Conservation (phyloP, 169 alveolate genomes). For the Perkinsus chesapeaki region DNA sequence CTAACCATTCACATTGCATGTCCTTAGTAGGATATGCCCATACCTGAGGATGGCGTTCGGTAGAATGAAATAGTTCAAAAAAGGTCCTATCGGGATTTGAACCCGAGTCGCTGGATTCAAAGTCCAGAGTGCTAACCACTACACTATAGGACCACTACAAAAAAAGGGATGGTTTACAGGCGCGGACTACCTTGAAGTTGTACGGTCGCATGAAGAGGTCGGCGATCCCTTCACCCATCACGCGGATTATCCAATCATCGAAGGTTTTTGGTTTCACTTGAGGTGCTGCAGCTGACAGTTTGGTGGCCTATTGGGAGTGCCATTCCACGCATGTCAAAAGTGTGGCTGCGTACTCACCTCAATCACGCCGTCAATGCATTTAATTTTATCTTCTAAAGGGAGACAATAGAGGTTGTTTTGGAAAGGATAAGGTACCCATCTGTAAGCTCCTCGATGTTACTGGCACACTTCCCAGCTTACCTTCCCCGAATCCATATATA, state of each 20-base stretch:
- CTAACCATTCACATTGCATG: background rate
- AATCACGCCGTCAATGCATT: constrained; percentile 1
- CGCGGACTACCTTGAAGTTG: constrained; percentile 23
- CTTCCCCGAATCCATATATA: background rate
- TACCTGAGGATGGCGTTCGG: background rate
- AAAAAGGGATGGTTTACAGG: too few relatives aligned
- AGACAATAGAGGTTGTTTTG: constrained; percentile 14
- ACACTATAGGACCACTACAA: background rate
- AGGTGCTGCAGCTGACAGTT: background rate
- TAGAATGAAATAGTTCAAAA: too few relatives aligned
- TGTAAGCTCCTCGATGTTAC: background rate
- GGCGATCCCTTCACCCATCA: constrained; percentile 5
- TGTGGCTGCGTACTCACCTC: background rate
- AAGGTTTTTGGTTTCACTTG: background rate
- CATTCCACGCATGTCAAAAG: background rate
- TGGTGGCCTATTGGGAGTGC: background rate
- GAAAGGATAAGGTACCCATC: constrained; percentile 11
- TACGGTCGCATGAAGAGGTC: constrained; percentile 10
- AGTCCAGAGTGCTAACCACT: background rate
- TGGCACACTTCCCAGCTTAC: background rate
- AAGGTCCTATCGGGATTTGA: background rate
- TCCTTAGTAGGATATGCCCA: background rate
- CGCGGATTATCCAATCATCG: constrained; percentile 11
- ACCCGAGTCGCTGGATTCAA: background rate
- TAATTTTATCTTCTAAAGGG: background rate